Conservation (phyloP, 208 protist genomes). For the Trichomonas vaginalis region DNA sequence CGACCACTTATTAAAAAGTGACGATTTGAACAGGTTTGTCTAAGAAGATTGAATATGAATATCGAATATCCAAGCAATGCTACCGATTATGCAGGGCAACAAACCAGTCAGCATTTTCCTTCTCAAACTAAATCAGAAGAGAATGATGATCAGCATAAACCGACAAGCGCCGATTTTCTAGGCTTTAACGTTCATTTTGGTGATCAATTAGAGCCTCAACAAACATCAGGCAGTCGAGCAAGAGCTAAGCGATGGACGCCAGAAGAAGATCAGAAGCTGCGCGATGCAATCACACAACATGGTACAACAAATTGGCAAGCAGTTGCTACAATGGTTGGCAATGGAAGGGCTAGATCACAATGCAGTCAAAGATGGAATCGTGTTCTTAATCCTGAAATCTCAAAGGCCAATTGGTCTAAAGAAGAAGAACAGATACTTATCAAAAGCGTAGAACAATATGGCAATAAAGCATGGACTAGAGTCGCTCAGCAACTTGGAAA, state of each 20-base stretch:
- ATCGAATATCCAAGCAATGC: no score
- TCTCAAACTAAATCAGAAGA: no score
- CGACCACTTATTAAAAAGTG: no score
- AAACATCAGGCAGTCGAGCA: not conserved
- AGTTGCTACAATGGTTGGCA: not conserved
- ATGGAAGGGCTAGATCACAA: not conserved
- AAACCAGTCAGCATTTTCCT: no score
- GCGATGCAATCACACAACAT: not conserved
- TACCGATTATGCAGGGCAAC: no score
- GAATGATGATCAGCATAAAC: not conserved
- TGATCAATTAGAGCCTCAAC: not conserved
- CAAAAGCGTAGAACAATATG: not conserved
- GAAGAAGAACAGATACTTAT: not conserved
- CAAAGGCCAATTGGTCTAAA: not conserved
- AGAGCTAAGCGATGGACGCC: not conserved
- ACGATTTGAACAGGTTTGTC: no score
- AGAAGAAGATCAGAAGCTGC: not conserved
- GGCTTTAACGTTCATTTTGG: not conserved
- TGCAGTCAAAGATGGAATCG: not conserved
- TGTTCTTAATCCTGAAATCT: not conserved
- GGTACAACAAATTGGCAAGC: not conserved
- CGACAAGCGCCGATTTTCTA: not conserved
- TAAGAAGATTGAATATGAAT: no score
- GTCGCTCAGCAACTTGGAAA: not conserved
- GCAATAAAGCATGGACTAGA: not conserved